Evolutionary conservation across 768 basidiomycete genomes (phyloP).

Genomic region (Glaciozyma martinii): DNA sequence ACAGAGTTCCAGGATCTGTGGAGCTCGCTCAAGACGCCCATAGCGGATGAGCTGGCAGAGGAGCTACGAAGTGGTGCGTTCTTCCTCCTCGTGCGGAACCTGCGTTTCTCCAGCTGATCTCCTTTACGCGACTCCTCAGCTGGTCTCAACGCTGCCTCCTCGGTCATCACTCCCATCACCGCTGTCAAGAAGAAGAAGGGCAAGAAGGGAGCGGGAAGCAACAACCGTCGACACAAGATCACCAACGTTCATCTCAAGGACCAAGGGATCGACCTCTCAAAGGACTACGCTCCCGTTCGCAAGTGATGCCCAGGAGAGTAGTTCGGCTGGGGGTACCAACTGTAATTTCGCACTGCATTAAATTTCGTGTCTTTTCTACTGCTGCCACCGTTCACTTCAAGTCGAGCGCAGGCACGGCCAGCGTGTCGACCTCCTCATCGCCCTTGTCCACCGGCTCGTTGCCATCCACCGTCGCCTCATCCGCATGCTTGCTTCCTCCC

Average conservation of each 20-base stretch:
- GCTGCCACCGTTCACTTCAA: too few species aligned
- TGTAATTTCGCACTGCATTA: too few species aligned
- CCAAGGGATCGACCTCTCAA: conserved; percentile 66
- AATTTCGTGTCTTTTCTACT: too few species aligned
- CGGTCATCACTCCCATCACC: conserved; percentile 52
- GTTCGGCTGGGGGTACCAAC: too few species aligned
- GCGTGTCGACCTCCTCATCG: background rate
- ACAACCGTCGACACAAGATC: conserved; percentile 63
- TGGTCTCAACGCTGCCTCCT: conserved; percentile 69
- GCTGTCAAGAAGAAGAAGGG: conserved; percentile 59
- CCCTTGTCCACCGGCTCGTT: background rate
- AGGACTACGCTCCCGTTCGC: conserved; percentile 47
- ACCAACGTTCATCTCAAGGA: conserved; percentile 82
- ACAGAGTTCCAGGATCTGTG: conserved; percentile 80
- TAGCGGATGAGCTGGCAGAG: conserved; percentile 69
- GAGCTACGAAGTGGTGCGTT: conserved; percentile 61
- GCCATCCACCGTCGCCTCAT: background rate
- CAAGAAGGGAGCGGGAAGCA: conserved; percentile 65
- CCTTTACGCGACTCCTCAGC: conserved; percentile 43
- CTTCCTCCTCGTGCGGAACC: background rate
- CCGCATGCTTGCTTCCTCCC: background rate
- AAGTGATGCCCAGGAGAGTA: too few species aligned
- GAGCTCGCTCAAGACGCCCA: conserved; percentile 74
- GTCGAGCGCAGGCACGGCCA: background rate
- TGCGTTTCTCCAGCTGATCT: background rate